These are phyloP conservation scores for Eucalyptus regnans DNA, from an alignment of 345 rosid species.

Conservation along the genomic window DNA sequence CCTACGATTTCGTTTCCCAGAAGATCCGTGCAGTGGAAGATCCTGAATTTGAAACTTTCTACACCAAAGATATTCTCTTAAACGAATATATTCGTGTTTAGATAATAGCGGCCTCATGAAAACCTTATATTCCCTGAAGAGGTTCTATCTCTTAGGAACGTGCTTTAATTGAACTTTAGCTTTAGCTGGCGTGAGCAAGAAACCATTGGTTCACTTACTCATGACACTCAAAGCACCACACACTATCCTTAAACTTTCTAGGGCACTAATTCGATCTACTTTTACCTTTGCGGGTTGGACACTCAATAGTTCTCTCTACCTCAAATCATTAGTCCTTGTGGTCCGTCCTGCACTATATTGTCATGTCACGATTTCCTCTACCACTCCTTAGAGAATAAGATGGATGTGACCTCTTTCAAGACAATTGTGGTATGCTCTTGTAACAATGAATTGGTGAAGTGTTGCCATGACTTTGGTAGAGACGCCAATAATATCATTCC, in stretches of 20 bases:
- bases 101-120: not conserved
- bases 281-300: not conserved
- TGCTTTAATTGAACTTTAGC: not conserved
- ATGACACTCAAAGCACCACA: not conserved
- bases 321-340: not conserved
- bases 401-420: not conserved
- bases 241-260: not conserved
- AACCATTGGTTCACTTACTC: too few species aligned
- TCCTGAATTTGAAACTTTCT: not conserved
- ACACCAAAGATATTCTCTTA: not conserved
- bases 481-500: not conserved
- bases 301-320: not conserved
- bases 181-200: too few species aligned
- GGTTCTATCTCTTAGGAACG: not conserved
- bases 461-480: not conserved
- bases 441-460: not conserved
- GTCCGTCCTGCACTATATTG: not conserved
- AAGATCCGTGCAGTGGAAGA: not conserved
- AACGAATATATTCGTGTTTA: not conserved
- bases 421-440: not conserved
- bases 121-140: not conserved
- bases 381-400: not conserved
- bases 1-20: not conserved
- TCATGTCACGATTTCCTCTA: not conserved
- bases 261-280: not conserved